Conservation (phyloP, 495 filamentous ascomycete genomes). For the Collariella sp. region DNA sequence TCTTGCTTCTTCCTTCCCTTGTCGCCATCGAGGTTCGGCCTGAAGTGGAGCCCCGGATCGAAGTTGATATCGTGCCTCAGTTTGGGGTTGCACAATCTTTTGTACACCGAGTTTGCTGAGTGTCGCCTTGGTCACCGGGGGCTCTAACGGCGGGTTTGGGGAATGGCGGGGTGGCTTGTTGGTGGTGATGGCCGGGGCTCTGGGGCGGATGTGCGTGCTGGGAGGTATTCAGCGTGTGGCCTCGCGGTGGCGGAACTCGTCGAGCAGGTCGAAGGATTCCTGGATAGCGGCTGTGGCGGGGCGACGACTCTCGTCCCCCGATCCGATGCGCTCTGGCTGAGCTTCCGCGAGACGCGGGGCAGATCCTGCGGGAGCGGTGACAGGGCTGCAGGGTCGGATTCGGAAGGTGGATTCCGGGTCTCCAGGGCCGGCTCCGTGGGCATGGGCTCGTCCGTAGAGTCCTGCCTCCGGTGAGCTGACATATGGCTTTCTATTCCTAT, state of each 20-base stretch:
- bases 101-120: slow-evolving; percentile 82
- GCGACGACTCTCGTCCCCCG: slow-evolving; percentile 7
- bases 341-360: slow-evolving; percentile 16
- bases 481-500: slow-evolving; percentile 40
- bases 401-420: slow-evolving; percentile 19
- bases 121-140: slow-evolving; percentile 76
- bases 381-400: slow-evolving; percentile 14
- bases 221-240: slow-evolving; percentile 17
- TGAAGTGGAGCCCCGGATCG: slow-evolving; percentile 81
- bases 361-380: slow-evolving; percentile 17
- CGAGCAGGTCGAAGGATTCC: slow-evolving; percentile 35
- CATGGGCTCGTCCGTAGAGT: slow-evolving; percentile 28
- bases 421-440: slow-evolving; percentile 22
- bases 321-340: slow-evolving; percentile 11
- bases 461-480: slow-evolving; percentile 30
- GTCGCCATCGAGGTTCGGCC: slow-evolving; percentile 78
- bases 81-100: slow-evolving; percentile 83
- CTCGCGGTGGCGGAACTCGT: slow-evolving; percentile 13
- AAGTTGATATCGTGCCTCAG: slow-evolving; percentile 92
- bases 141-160: slow-evolving; percentile 36
- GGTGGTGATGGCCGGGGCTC: slow-evolving; percentile 13
- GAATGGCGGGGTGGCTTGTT: slow-evolving; percentile 8
- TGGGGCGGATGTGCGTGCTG: slow-evolving; percentile 8
- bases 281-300: slow-evolving; percentile 26
- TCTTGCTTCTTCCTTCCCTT: slow-evolving; percentile 70